Base-by-base conservation (phyloP, 345 rosid genomes). In the Arabis alpina region DNA sequence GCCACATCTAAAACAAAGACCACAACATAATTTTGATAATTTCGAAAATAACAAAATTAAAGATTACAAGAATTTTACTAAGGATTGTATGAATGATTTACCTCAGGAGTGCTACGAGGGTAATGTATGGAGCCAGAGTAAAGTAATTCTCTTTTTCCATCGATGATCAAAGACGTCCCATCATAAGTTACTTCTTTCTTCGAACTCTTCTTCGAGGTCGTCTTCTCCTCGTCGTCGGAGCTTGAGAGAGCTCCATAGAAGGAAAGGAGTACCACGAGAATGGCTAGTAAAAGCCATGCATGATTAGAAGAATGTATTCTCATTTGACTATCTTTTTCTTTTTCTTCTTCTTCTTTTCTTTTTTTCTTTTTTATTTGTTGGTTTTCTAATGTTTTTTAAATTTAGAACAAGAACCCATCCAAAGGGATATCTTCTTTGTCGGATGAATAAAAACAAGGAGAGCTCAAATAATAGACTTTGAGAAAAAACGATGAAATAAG, bases 101-200 rank as follows among this genome's bases (percentile, higher is more conserved):
- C 80, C 8, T 79, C 80, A 62, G 77, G 77, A 52, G 82, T 76
- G 74, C 82, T 76, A 23, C 80, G 74, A 64, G 80, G 80, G 60
- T 79, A 79, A 60, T 79, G 80, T 15, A 76, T 75, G 28, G 82
- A 76, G 61, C 82, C 82, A 23, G 82, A 76, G 58, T 54, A 70
- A 55, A 79, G 56, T 27, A 79, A 56, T 62, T 76, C 76, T 71
- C 82, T 71, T 13, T 51, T 67, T 36, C 82, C 82, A 61, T 79
- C 54, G 42, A 79, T 52, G 53, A 70, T 79, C 48, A 79, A 61
- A 44, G 82, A 75, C 1, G 67, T 75, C 56, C 79, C 73, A 79
- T 79, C 82, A 75, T 75, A 75, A 42, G 79, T 70, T 63, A 79
- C 80, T 56, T 69, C 81, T 45, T 47, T 61, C 54, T 65, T 63